These are phyloP conservation scores for Penicillium sp. DNA, from an alignment of 2,329 filamentous ascomycete genomes.

Conservation along the genomic window DNA sequence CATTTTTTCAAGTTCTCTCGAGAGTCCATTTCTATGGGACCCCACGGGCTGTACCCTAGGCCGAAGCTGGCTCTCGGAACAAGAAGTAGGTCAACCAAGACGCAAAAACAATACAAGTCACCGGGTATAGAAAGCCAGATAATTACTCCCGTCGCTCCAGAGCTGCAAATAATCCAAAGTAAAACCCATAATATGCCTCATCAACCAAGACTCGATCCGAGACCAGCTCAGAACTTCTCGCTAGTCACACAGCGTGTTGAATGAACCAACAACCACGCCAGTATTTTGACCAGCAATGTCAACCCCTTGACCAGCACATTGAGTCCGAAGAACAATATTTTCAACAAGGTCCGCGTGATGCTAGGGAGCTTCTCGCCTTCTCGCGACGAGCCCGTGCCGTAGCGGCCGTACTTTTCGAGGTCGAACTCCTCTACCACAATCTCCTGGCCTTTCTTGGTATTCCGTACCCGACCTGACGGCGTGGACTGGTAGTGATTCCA, in stretches of 20 bases:
- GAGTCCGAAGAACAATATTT: slow-evolving; percentile 41
- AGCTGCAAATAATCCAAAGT: neutral
- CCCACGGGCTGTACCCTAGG: no score
- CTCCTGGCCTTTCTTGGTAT: slow-evolving; percentile 32
- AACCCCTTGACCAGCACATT: slow-evolving; percentile 41
- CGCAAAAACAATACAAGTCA: neutral
- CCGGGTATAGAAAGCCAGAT: slow-evolving; percentile 7
- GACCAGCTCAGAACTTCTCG: slow-evolving; percentile 40
- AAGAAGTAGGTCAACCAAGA: neutral
- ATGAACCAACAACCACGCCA: slow-evolving; percentile 45
- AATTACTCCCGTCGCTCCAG: slow-evolving; percentile 5
- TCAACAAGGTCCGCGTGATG: slow-evolving; percentile 36
- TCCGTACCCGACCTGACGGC: neutral
- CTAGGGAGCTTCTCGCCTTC: slow-evolving; percentile 45
- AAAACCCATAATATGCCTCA: neutral
- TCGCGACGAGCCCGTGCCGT: slow-evolving; percentile 36
- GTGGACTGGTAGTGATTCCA: slow-evolving; percentile 12
- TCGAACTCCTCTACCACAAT: slow-evolving; percentile 47
- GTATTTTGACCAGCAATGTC: slow-evolving; percentile 40
- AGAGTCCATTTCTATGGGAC: no score
- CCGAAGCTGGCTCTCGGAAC: neutral
- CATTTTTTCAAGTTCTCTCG: no score
- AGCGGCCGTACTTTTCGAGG: slow-evolving; percentile 47
- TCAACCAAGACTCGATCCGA: slow-evolving; percentile 1
- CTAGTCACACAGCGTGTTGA: slow-evolving; percentile 43